Evolutionary conservation across 371 early-diverging fungal genomes (phyloP).

Genomic region (Apophysomyces elegans): DNA sequence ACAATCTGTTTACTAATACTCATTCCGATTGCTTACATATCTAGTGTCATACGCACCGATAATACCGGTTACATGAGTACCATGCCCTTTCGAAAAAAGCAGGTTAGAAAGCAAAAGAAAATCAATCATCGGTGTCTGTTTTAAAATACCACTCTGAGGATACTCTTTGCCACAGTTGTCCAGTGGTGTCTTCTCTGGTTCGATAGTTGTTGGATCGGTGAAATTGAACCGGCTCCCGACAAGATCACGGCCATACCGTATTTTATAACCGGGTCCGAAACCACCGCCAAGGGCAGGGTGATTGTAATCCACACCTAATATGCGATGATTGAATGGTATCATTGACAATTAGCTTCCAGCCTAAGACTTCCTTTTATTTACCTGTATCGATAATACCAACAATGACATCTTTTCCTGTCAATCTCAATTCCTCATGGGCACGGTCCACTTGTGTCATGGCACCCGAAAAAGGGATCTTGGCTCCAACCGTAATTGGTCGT

Average conservation of each 20-base stretch:
- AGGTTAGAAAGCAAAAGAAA: not conserved
- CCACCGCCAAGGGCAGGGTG: conserved; percentile 76
- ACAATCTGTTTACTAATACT: not conserved
- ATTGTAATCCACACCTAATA: conserved; percentile 56
- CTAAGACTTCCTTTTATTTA: conserved; percentile 6
- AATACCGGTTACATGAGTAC: conserved; percentile 72
- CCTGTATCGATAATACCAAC: conserved; percentile 76
- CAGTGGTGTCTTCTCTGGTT: conserved; percentile 40
- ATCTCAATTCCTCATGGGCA: conserved; percentile 46
- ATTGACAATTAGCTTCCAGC: conserved; percentile 17
- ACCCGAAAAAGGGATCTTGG: conserved; percentile 19
- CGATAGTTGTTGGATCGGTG: conserved; percentile 20
- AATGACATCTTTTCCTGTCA: conserved; percentile 67
- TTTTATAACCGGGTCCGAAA: conserved; percentile 62
- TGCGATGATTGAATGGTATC: conserved; percentile 21
- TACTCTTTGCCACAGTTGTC: conserved; percentile 47
- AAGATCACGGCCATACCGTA: conserved; percentile 63
- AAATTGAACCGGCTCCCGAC: conserved; percentile 35
- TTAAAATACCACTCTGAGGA: conserved; percentile 15
- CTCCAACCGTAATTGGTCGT: not conserved
- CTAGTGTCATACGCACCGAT: conserved; percentile 57
- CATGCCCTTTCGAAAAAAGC: conserved; percentile 38
- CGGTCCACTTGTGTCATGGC: conserved; percentile 64
- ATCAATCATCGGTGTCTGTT: not conserved
- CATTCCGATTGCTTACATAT: conserved; percentile 23